Evolutionary conservation across 495 filamentous ascomycete genomes (phyloP), one percentile per base, ranked within the genome.

Genomic region (Penicillium daleae): DNA sequence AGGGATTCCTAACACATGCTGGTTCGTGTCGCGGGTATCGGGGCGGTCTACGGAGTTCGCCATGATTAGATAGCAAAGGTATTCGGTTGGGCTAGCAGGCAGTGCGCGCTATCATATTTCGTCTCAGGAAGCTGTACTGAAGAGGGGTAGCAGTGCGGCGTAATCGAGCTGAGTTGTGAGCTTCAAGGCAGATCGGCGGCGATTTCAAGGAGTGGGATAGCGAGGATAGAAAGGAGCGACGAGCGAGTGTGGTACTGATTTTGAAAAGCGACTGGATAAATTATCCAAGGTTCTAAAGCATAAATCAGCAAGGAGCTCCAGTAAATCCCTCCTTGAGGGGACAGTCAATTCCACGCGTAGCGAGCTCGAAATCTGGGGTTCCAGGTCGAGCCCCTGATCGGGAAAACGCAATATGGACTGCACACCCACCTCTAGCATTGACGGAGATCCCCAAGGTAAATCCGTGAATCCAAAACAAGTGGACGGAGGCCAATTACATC

Each of bases 1-100:
- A 68, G 78, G 79, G 31, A 82, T 74, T 2, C 77, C 78, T 51
- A 80, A 54, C 27, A 65, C 71, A 78, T 77, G 70, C 60, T 73
- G 69, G 7, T 67, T 70, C 55, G 67, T 66, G 55, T 77, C 65
- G 63, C 61, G 67, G 56, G 65, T 69, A 60, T 70, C 66, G 35
- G 69, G 65, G 55, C 65, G 71, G 19, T 67, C 65, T 62, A 67
- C 51, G 33, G 69, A 58, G 53, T 71, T 71, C 27, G 66, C 61
- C 75, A 78, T 79, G 32, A 9, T 67, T 53, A 10, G 26, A 7
- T n/a, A 53, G 2, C 37, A 42, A 50, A 42, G 17, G 31, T 32
- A 27, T 19, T 52, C 13, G 21, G 31, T 13, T 69, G 54, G 32
- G 40, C 56, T 75, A 70, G 29, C 32, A 56, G 26, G 33, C 17